phyloP scores from a whole-genome alignment of 2,329 filamentous ascomycete genomes.

The Talaromyces verruculosus region DNA sequence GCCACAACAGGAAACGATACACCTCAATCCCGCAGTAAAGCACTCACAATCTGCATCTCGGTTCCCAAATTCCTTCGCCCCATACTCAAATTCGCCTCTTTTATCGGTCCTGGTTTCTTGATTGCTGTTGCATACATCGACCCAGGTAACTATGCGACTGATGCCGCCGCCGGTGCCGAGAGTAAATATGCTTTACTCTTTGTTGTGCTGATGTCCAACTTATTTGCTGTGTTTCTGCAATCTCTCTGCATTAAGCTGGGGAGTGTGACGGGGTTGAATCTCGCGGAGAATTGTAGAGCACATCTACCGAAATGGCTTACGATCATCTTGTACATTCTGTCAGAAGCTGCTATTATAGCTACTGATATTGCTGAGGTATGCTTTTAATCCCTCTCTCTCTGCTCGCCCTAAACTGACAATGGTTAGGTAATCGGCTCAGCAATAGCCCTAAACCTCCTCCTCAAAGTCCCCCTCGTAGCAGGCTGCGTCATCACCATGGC shows the following conservation, averaged over 20 bases:
- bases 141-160: slow-evolving; percentile 52
- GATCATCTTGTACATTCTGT: slow-evolving; percentile 60
- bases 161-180: slow-evolving; percentile 49
- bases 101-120: slow-evolving; percentile 51
- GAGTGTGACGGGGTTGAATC: slow-evolving; percentile 66
- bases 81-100: slow-evolving; percentile 44
- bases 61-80: slow-evolving; percentile 29
- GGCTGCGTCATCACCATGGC: slow-evolving; percentile 59
- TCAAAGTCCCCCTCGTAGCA: slow-evolving; percentile 55
- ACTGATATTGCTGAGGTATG: slow-evolving; percentile 68
- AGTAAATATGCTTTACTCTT: slow-evolving; percentile 49
- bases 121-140: slow-evolving; percentile 53
- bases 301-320: slow-evolving; percentile 67
- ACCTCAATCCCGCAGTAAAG: slow-evolving; percentile 31
- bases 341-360: slow-evolving; percentile 68
- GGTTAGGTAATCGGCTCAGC: slow-evolving; percentile 58
- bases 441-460: slow-evolving; percentile 56
- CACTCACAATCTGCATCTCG: slow-evolving; percentile 34
- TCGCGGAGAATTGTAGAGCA: slow-evolving; percentile 65
- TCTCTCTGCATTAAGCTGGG: slow-evolving; percentile 61
- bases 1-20: slow-evolving; percentile 31
- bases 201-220: slow-evolving; percentile 49
- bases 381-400: not conserved
- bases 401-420: not conserved
- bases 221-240: slow-evolving; percentile 51